Conservation (phyloP, 2,329 filamentous ascomycete genomes). For the Aspergillus fumigatus region DNA sequence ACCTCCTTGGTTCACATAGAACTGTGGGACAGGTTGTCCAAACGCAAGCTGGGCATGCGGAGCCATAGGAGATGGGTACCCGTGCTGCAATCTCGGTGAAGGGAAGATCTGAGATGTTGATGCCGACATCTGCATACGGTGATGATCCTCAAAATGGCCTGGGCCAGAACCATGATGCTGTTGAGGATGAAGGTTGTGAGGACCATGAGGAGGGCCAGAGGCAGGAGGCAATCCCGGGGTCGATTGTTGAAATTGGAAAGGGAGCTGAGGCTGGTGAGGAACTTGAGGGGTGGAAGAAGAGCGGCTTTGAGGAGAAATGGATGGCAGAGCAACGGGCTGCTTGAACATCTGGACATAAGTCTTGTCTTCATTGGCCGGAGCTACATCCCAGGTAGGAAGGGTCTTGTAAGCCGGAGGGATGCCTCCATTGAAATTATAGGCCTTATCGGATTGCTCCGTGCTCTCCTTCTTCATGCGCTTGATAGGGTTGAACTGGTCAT, state of each 20-base stretch:
- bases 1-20: conserved; percentile 64
- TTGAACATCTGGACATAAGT: conserved; percentile 80
- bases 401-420: conserved; percentile 82
- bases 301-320: conserved; percentile 67
- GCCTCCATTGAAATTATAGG: conserved; percentile 74
- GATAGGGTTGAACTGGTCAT: conserved; percentile 57
- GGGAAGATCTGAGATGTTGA: conserved; percentile 80
- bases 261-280: conserved; percentile 78
- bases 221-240: conserved; percentile 63
- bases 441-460: conserved; percentile 49
- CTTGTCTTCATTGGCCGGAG: conserved; percentile 67
- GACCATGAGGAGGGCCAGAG: conserved; percentile 69
- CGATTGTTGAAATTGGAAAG: conserved; percentile 74
- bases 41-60: conserved; percentile 67
- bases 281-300: conserved; percentile 60
- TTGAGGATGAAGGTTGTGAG: conserved; percentile 71
- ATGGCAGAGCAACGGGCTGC: conserved; percentile 53
- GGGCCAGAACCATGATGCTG: conserved; percentile 66
- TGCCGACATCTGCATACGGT: conserved; percentile 80
- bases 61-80: conserved; percentile 64
- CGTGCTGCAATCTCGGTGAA: conserved; percentile 72
- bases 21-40: conserved; percentile 66
- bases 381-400: conserved; percentile 73
- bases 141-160: conserved; percentile 73
- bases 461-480: conserved; percentile 67